Evolutionary conservation across 495 filamentous ascomycete genomes (phyloP).

Genomic region (Podospora pseudoanserina): DNA sequence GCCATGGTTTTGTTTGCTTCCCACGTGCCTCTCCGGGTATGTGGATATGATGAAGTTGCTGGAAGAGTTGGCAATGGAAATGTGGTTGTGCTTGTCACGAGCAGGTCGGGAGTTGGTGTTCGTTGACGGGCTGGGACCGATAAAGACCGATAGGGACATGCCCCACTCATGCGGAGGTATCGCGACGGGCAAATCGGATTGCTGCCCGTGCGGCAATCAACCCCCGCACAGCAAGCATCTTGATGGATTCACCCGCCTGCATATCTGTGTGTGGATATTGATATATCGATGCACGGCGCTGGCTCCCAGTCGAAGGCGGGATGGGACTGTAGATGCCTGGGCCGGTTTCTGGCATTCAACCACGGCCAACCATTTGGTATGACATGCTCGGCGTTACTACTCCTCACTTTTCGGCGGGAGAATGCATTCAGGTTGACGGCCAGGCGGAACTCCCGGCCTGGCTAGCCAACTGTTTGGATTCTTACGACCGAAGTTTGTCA

Average conservation of each 20-base stretch:
- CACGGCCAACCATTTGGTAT: not conserved
- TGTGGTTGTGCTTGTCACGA: not conserved
- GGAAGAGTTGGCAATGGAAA: not conserved
- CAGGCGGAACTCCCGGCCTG: not conserved
- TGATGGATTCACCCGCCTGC: not conserved
- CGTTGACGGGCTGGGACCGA: not conserved
- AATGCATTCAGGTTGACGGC: not conserved
- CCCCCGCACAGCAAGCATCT: not conserved
- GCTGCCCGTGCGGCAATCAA: not conserved
- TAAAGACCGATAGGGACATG: not conserved
- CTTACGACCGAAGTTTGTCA: not conserved
- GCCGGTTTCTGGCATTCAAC: not conserved
- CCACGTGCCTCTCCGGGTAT: not conserved
- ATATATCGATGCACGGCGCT: too few species aligned
- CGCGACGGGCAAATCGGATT: not conserved
- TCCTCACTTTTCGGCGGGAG: too few species aligned
- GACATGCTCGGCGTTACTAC: too few species aligned
- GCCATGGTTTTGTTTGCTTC: conserved; percentile 35
- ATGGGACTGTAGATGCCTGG: too few species aligned
- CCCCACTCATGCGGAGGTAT: not conserved
- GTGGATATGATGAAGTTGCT: not conserved
- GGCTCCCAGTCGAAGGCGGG: too few species aligned
- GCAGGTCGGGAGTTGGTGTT: not conserved
- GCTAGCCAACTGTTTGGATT: not conserved
- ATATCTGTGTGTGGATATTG: not conserved